These are phyloP conservation scores for Sphagnurus paluster DNA, from an alignment of 1,284 basidiomycete species.

Conservation along the genomic window DNA sequence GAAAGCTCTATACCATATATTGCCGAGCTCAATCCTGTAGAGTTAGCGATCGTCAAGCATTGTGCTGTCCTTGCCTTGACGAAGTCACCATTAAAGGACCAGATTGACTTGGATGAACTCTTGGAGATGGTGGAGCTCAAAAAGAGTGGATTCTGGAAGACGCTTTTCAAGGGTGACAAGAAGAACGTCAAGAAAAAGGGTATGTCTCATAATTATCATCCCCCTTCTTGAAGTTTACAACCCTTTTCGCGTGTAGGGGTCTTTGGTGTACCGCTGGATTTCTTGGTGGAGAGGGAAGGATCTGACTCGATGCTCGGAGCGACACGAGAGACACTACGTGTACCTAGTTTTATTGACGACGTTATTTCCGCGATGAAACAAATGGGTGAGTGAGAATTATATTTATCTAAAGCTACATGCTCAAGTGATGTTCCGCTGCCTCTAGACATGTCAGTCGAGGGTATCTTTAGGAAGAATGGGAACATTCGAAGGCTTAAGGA, in stretches of 20 bases:
- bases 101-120: conserved; percentile 89
- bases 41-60: conserved; percentile 91
- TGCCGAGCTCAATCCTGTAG: conserved; percentile 82
- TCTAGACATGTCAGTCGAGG: conserved; percentile 96
- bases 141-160: conserved; percentile 97
- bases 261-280: conserved; percentile 92
- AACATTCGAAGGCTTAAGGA: conserved; percentile 94
- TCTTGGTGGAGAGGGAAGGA: conserved; percentile 94
- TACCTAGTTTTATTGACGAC: conserved; percentile 98
- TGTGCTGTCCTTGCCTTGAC: conserved; percentile 83
- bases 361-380: conserved; percentile 98
- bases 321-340: conserved; percentile 80
- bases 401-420: conserved; percentile 5
- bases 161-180: conserved; percentile 95
- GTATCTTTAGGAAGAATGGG: conserved; percentile 98
- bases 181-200: conserved; percentile 90
- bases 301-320: conserved; percentile 92
- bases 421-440: neutral
- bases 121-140: conserved; percentile 91
- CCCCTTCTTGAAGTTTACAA: neutral
- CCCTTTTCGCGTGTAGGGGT: conserved; percentile 49
- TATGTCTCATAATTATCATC: conserved; percentile 33
- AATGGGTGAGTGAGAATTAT: conserved; percentile 75
- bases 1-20: conserved; percentile 79
- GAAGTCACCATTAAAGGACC: conserved; percentile 77